A percentile compares a stretch with the other conserved stretches of the same genome.
Conservation (phyloP, 495 filamentous ascomycete species). For the Neurospora sp. region DNA sequence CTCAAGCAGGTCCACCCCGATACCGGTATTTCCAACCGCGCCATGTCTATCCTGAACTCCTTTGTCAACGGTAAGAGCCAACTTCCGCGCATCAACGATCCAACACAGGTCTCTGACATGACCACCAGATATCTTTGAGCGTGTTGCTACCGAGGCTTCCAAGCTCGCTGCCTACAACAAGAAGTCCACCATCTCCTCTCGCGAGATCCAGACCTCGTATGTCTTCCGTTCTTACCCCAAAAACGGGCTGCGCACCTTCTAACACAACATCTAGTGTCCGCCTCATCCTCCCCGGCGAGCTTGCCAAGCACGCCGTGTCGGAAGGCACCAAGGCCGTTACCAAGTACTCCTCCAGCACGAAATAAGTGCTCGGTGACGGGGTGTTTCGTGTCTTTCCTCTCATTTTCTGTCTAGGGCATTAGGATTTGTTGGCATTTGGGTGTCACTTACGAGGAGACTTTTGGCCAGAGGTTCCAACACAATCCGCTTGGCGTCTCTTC, state of each 20-base stretch:
- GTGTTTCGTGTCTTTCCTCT: conserved; percentile 32
- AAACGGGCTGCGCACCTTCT: conserved; percentile 5
- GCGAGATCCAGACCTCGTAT: conserved; percentile 97
- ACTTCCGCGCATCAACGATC: background rate
- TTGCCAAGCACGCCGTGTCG: conserved; percentile 98
- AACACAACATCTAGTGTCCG: conserved; percentile 49
- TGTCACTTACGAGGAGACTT: conserved; percentile 43
- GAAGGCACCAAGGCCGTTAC: conserved; percentile 99
- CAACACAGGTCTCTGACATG: conserved; percentile 18
- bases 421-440: conserved; percentile 46
- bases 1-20: conserved; percentile 99
- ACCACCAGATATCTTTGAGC: conserved; percentile 89
- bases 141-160: conserved; percentile 95
- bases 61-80: conserved; percentile 87
- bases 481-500: conserved; percentile 56
- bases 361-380: conserved; percentile 52
- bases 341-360: conserved; percentile 99
- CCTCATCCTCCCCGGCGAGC: conserved; percentile 94
- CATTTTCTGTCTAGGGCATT: conserved; percentile 34
- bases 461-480: conserved; percentile 46
- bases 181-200: conserved; percentile 99
- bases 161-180: conserved; percentile 99
- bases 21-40: conserved; percentile 99
- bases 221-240: conserved; percentile 17
- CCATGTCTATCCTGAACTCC: conserved; percentile 99